Base-by-base conservation (phyloP, 2,329 filamentous ascomycete species). In the Sporothrix sp. region DNA sequence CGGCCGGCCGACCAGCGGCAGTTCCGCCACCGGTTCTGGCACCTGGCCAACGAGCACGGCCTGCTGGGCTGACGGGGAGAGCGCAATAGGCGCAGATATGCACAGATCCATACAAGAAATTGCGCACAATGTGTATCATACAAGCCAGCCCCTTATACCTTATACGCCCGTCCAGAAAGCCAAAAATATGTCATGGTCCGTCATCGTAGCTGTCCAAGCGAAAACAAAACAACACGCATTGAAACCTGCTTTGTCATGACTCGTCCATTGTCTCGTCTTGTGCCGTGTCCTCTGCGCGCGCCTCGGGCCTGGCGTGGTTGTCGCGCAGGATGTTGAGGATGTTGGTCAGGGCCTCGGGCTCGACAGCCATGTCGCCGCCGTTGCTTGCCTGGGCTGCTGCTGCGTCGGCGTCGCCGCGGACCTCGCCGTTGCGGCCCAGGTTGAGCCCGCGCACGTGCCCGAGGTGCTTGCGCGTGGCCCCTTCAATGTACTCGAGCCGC, bases 401-500 rank as follows among this genome's bases (percentile, higher is more conserved):
- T 37, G 32, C 39, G n/a, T n/a, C 36, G 62, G 83, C 78, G 10
- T 80, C 81, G 59, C 82, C 80, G 53, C 76, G 72, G 43, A 84
- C 73, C 60, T 81, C 81, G 10, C 81, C 81, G 53, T 75, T 68
- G 5, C 68, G 63, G 2, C 77, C 81, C 30, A 85, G 63, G 59
- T 87, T 83, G 51, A 90, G 68, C 0, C 85, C 85, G 40, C 81
- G 71, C 39, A 79, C 71, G 25, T 69, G 74, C 68, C 95, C 87
- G 36, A 96, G 70, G 63, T 94, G 86, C 53, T 85, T 75, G 58
- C 80, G 73, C 46, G 87, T 86, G 60, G 89, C 82, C 49, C 77
- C 76, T 67, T 96, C 90, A 44, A 97, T 82, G 63, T 97, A 97
- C 57, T 85, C 78, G 51, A 84, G 74, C 54, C 91, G 74, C 63